Evolutionary conservation across 2,329 filamentous ascomycete species (phyloP), one percentile per base, ranked within the genome.

Genomic region (Thelonectria olida): DNA sequence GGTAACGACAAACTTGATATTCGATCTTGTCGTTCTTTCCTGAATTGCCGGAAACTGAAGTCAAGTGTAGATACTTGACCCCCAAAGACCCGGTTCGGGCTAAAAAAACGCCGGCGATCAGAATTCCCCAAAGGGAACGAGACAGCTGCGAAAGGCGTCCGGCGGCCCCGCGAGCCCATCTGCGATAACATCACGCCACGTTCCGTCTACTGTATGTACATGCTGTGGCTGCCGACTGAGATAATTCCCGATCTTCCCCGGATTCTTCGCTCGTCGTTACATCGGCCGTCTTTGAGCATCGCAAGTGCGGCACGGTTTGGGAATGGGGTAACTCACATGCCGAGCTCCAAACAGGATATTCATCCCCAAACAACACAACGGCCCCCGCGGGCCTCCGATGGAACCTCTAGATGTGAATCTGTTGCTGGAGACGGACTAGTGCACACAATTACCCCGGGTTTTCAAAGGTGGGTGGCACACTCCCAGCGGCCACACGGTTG

Each of bases 91-190:
- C n/a, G n/a, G 22, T 17, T 19, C 15, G 27, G 36, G 25, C 44
- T 31, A 39, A 10, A 28, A 53, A n/a, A n/a, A n/a, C n/a, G n/a
- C 27, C n/a, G 28, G 34, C 58, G 58, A 61, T 51, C 38, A 56
- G 58, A 39, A 51, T 61, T 22, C 58, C 58, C 20, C 31, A 61
- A 51, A n/a, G 12, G 52, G 52, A 13, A 60, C n/a, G n/a, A 54
- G 12, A 47, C 38, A 39, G 41, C 51, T 42, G 45, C 25, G 39
- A 36, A 22, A n/a, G 7, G 7, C 17, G 20, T 41, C 38, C 38
- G 15, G 8, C 17, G 8, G 8, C 36, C 6, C 7, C 36, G 9
- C n/a, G 36, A 12, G 9, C 15, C 36, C n/a, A 38, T 28, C 23
- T 22, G 23, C 23, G 19, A 44, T 52, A 17, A n/a, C 51, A 38